Evolutionary conservation across 495 filamentous ascomycete genomes (phyloP), one percentile per base, ranked within the genome.

Genomic region (Podospora bellae-mahoneyi): DNA sequence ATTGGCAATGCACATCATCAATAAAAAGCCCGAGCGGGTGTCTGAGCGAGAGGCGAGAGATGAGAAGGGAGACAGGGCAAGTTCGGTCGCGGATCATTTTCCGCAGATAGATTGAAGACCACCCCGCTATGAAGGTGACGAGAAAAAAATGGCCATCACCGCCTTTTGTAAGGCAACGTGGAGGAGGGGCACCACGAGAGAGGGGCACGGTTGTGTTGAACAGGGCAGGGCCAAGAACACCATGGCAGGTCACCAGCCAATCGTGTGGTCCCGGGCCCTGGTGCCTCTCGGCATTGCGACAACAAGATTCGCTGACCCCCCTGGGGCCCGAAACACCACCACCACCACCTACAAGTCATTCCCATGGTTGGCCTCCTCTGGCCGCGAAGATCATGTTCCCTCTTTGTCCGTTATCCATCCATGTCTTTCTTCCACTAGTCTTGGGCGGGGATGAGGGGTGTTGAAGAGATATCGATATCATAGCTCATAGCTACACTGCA

Each of bases 91-190:
- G 34, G 34, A 5, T 39, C 34, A 2, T 57, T 57, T 20, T 53
- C 32, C 39, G 23, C 32, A 64, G 30, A 64, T 53, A 27, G 6
- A 23, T 18, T 56, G 15, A 3, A 10, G 48, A 7, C 6, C 59
- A 55, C 67, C 67, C 67, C 67, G 62, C 67, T 64, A 68, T 56
- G 23, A 57, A 3, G 15, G 39, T 48, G 39, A 48, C 13, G 13
- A 48, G 39, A 48, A 16, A 48, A 48, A 48, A 48, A 48, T 32
- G 13, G 13, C 39, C 39, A 48, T 48, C 39, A 48, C 39, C 39
- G 39, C 39, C 39, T 16, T 48, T 48, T 48, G 7, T 5, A 48
- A 16, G 39, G 39, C 13, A 48, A 48, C 39, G 39, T 48, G 39
- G 30, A 32, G 7, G 30, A 32, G 30, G 30, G 30, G 30, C 39